A percentile compares a stretch with the other conserved stretches of the same genome.
These are phyloP conservation scores for Lenwebbia sp. DNA, from an alignment of 345 rosid genomes.

Conservation along the genomic window DNA sequence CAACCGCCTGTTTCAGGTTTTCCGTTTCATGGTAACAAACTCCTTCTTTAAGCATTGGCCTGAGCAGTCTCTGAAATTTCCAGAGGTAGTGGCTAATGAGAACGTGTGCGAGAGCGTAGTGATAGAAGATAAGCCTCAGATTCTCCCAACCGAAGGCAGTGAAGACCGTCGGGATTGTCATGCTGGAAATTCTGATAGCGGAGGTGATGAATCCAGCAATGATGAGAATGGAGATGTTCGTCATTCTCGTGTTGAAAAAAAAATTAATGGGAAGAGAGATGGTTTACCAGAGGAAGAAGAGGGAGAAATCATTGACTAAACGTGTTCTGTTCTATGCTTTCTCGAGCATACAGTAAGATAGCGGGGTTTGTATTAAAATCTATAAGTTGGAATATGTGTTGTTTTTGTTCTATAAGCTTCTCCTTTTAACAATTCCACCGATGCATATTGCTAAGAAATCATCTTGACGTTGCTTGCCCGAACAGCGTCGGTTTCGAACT, in stretches of 20 bases:
- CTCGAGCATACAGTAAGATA: background rate
- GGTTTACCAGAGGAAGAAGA: slow-evolving; percentile 20
- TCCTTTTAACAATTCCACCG: background rate
- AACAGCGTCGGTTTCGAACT: background rate
- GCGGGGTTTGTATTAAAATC: background rate
- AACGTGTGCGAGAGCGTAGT: slow-evolving; percentile 19
- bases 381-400: background rate
- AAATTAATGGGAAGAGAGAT: background rate
- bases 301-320: slow-evolving; percentile 50
- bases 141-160: background rate
- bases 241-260: background rate
- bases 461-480: background rate
- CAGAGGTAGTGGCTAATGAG: slow-evolving; percentile 40
- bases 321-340: background rate
- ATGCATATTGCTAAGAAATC: background rate
- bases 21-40: slow-evolving; percentile 65
- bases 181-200: background rate
- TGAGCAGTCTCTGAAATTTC: slow-evolving; percentile 52
- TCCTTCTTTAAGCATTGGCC: slow-evolving; percentile 57
- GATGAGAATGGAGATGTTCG: background rate
- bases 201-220: slow-evolving; percentile 1
- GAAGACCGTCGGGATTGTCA: slow-evolving; percentile 3
- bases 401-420: background rate
- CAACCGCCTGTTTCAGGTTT: slow-evolving; percentile 48
- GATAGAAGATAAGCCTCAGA: slow-evolving; percentile 10